These are phyloP conservation scores for Fusarium nodosum DNA, from an alignment of 2,329 filamentous ascomycete species.

Conservation along the genomic window DNA sequence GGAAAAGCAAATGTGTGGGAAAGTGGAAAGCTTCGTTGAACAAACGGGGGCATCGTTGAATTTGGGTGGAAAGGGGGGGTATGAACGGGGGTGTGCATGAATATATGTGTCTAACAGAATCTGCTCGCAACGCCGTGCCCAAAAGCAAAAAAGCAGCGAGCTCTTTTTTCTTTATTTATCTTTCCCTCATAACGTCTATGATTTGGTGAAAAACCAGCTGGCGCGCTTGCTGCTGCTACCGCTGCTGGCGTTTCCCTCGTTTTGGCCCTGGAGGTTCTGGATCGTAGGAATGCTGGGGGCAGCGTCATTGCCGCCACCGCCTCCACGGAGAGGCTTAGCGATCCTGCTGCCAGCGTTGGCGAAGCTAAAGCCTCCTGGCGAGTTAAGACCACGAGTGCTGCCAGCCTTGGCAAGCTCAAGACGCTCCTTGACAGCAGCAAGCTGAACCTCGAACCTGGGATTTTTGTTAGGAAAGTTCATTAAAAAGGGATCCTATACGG, in stretches of 20 bases:
- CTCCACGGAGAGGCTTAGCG: slow-evolving; percentile 76
- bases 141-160: slow-evolving; percentile 45
- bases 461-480: slow-evolving; percentile 48
- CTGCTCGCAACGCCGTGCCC: slow-evolving; percentile 49
- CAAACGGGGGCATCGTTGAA: slow-evolving; percentile 25
- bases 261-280: slow-evolving; percentile 62
- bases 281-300: slow-evolving; percentile 67
- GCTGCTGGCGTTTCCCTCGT: slow-evolving; percentile 44
- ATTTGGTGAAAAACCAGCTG: slow-evolving; percentile 82
- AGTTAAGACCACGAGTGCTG: slow-evolving; percentile 85
- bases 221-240: slow-evolving; percentile 71
- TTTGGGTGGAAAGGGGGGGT: slow-evolving; percentile 24
- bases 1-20: slow-evolving; percentile 26
- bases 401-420: slow-evolving; percentile 95
- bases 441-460: slow-evolving; percentile 92
- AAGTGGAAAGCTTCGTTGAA: slow-evolving; percentile 41
- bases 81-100: slow-evolving; percentile 28
- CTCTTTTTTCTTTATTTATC: slow-evolving; percentile 42
- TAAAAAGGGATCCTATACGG: background rate
- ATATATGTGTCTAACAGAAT: slow-evolving; percentile 39
- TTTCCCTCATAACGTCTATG: slow-evolving; percentile 51
- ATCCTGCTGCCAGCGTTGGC: slow-evolving; percentile 73
- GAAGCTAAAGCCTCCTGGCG: slow-evolving; percentile 79
- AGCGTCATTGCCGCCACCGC: slow-evolving; percentile 63
- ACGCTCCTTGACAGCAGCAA: slow-evolving; percentile 96